Evolutionary conservation across 2,329 filamentous ascomycete genomes (phyloP), one percentile per base, ranked within the genome.

Genomic region (Fusarium oligoseptatum): DNA sequence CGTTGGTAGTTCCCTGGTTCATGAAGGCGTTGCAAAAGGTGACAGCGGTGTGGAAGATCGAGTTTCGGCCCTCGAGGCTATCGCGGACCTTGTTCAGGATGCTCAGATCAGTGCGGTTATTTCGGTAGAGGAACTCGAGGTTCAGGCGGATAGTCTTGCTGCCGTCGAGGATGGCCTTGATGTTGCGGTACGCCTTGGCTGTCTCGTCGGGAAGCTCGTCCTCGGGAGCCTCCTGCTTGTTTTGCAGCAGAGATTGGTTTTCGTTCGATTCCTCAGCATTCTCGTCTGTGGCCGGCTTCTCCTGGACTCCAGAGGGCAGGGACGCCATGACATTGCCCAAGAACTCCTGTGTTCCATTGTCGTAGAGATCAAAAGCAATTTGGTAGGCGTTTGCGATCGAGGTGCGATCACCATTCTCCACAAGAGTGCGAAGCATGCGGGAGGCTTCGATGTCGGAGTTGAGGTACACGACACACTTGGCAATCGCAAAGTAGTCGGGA

Each of bases 21-120:
- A 99, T 99, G 83, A 99, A 98, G 12, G 95, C 97, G 80, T 98
- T 98, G 80, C 96, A 97, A 80, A 99, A 97, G 1, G 97, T 98
- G 66, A 99, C 95, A 5, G 95, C 95, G 1, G 95, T 97, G 84
- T 99, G 97, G 89, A 98, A 98, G 77, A 99, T 99, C 36, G 96
- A 98, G 85, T 98, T 98, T 63, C 97, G 91, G 39, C 95, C 95
- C 81, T 99, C 97, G 17, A 99, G 87, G 77, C 95, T 98, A 82
- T 99, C 97, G 60, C 96, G 93, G 52, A 99, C 92, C 86, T 98
- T 98, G 88, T 98, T 98, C 67, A 99, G 87, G 71, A 99, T 97
- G 78, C 92, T 93, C 74, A 95, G 89, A 80, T 99, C 97, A 43
- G 95, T 95, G 81, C 93, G 95, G 85, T 98, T 98, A 84, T 95